Evolutionary conservation across 208 protist species (phyloP).

Genomic region (Tritrichomonas musculus): DNA sequence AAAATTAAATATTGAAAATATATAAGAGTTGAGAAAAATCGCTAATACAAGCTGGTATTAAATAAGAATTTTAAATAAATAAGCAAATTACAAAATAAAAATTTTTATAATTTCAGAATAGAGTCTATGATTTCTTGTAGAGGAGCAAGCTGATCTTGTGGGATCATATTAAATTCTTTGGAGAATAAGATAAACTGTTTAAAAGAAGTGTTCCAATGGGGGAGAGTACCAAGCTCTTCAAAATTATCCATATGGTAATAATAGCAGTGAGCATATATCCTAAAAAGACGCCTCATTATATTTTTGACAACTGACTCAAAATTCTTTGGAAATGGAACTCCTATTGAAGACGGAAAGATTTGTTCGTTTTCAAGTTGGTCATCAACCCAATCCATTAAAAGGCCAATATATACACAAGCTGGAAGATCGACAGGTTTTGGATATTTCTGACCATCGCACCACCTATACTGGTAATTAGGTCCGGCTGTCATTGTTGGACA

Average conservation of each 20-base stretch:
- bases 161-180: slow-evolving; percentile 59
- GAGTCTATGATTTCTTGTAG: neutral
- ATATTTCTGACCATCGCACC: slow-evolving; percentile 81
- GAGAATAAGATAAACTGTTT: slow-evolving; percentile 76
- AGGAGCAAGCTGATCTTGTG: slow-evolving; percentile 5
- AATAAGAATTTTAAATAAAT: too few relatives aligned
- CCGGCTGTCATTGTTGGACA: slow-evolving; percentile 81
- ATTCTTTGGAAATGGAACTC: slow-evolving; percentile 61
- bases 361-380: neutral
- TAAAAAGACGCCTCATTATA: slow-evolving; percentile 94
- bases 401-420: slow-evolving; percentile 90
- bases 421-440: slow-evolving; percentile 81
- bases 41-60: too few relatives aligned
- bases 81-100: neutral
- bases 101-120: neutral
- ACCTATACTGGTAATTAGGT: slow-evolving; percentile 55
- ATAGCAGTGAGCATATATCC: slow-evolving; percentile 97
- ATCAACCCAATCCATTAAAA: slow-evolving; percentile 96
- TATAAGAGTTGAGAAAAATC: too few relatives aligned
- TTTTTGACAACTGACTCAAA: slow-evolving; percentile 73
- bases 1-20: too few relatives aligned
- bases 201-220: slow-evolving; percentile 81
- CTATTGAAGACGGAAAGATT: neutral
- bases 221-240: slow-evolving; percentile 77
- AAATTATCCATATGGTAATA: slow-evolving; percentile 91